Conservation (phyloP, 257 asterid species). For the Salvia rosmarinus region DNA sequence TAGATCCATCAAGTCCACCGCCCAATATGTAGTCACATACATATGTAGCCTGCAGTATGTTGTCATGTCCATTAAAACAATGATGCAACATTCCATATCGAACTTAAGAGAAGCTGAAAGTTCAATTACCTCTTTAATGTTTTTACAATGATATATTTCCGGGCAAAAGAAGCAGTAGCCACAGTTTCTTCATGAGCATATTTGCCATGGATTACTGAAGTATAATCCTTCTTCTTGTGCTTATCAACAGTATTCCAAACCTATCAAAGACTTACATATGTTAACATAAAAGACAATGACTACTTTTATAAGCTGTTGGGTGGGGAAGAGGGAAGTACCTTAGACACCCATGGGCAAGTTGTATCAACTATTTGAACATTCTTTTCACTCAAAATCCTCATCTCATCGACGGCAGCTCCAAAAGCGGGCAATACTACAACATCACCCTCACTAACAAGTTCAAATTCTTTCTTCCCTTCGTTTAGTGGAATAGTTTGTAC, state of each 20-base stretch:
- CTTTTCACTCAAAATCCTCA: slow-evolving; percentile 74
- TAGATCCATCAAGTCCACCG: slow-evolving; percentile 93
- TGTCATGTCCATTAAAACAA: not conserved
- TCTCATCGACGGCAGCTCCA: slow-evolving; percentile 94
- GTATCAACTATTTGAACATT: slow-evolving; percentile 96
- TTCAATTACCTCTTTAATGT: slow-evolving; percentile 78
- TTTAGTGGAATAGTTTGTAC: slow-evolving; percentile 65
- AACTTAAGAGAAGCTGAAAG: not conserved
- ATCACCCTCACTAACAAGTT: slow-evolving; percentile 74
- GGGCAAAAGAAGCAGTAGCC: slow-evolving; percentile 99
- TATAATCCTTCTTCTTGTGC: slow-evolving; percentile 93
- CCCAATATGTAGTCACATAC: slow-evolving; percentile 94
- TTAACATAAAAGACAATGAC: slow-evolving; percentile 11
- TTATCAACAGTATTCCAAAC: slow-evolving; percentile 94
- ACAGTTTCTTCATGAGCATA: slow-evolving; percentile 89
- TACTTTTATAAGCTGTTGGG: not conserved
- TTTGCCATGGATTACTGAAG: slow-evolving; percentile 95
- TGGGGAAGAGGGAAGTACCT: slow-evolving; percentile 51
- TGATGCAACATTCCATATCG: not conserved
- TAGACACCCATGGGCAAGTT: slow-evolving; percentile 98
- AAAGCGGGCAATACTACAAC: slow-evolving; percentile 95
- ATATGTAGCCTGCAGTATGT: slow-evolving; percentile 73
- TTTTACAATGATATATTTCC: slow-evolving; percentile 77
- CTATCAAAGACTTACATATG: slow-evolving; percentile 38
- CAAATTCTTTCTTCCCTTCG: slow-evolving; percentile 68